Evolutionary conservation across 2,329 filamentous ascomycete species (phyloP).

Genomic region (Nothophoma quercina): DNA sequence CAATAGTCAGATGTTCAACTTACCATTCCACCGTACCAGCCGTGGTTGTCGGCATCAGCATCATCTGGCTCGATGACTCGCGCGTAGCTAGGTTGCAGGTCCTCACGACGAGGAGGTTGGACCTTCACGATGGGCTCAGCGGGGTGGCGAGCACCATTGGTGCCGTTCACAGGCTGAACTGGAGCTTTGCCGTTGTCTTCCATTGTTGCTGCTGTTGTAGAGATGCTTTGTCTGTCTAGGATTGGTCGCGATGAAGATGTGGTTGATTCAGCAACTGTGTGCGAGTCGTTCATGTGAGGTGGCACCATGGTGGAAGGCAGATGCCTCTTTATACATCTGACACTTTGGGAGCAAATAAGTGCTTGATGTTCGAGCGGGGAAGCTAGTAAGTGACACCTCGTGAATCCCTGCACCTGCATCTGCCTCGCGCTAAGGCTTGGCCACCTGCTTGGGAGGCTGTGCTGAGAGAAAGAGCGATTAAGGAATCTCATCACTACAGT

Average conservation of each 20-base stretch:
- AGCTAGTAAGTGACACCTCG: slow-evolving; percentile 14
- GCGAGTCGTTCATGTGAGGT: slow-evolving; percentile 20
- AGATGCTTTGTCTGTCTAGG: slow-evolving; percentile 17
- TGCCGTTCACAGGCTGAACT: slow-evolving; percentile 26
- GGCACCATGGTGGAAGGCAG: slow-evolving; percentile 14
- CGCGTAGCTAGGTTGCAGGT: slow-evolving; percentile 85
- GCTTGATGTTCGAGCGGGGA: no score
- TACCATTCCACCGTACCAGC: slow-evolving; percentile 86
- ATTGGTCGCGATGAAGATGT: slow-evolving; percentile 38
- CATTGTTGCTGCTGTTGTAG: slow-evolving; percentile 32
- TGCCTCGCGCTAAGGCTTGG: slow-evolving; percentile 10
- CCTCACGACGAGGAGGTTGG: slow-evolving; percentile 80
- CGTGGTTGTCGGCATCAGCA: slow-evolving; percentile 73
- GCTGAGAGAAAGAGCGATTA: slow-evolving; percentile 2
- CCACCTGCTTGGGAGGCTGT: slow-evolving; percentile 13
- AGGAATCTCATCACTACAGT: slow-evolving; percentile 5
- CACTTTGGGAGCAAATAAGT: slow-evolving; percentile 13
- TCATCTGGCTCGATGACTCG: slow-evolving; percentile 67
- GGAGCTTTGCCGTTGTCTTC: slow-evolving; percentile 52
- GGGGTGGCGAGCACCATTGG: slow-evolving; percentile 16
- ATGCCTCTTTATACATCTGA: slow-evolving; percentile 30
- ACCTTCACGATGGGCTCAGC: slow-evolving; percentile 63
- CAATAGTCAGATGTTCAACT: slow-evolving; percentile 8
- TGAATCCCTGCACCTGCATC: slow-evolving; percentile 13
- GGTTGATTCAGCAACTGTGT: slow-evolving; percentile 28